A percentile compares a stretch with the other conserved stretches of the same genome.
These are phyloP conservation scores for Geotrichum armillariae DNA, from an alignment of 1,139 yeast species.

Conservation along the genomic window DNA sequence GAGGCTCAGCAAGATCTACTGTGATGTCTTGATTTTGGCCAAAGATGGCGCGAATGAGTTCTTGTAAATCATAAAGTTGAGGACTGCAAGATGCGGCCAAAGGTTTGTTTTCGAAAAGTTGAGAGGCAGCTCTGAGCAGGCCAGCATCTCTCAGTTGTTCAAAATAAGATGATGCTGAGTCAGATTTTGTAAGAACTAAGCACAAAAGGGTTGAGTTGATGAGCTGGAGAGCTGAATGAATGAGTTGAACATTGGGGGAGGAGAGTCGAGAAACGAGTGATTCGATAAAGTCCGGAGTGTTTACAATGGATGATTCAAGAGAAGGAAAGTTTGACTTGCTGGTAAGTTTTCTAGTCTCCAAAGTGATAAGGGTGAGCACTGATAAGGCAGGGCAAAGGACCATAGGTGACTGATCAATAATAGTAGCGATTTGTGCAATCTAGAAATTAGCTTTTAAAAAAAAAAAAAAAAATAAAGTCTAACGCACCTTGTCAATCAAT, in stretches of 20 bases:
- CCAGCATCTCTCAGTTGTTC: slow-evolving; percentile 32
- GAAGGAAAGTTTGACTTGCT: slow-evolving; percentile 26
- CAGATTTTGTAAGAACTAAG: slow-evolving; percentile 27
- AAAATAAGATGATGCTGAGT: slow-evolving; percentile 27
- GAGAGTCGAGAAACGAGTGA: slow-evolving; percentile 28
- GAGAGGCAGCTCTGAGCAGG: slow-evolving; percentile 29
- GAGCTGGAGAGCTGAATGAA: slow-evolving; percentile 31
- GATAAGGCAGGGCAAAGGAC: slow-evolving; percentile 35
- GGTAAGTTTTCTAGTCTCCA: slow-evolving; percentile 28
- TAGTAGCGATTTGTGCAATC: slow-evolving; percentile 26
- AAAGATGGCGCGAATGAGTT: slow-evolving; percentile 32
- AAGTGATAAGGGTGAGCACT: slow-evolving; percentile 30
- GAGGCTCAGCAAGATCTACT: slow-evolving; percentile 26
- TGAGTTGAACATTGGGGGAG: slow-evolving; percentile 30
- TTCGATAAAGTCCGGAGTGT: slow-evolving; percentile 27
- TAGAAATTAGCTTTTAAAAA: slow-evolving; percentile 1
- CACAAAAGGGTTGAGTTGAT: slow-evolving; percentile 31
- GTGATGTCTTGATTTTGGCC: slow-evolving; percentile 26
- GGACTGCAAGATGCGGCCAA: slow-evolving; percentile 32
- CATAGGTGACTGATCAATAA: slow-evolving; percentile 28
- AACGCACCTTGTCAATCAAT: slow-evolving; percentile 29
- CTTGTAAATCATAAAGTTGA: slow-evolving; percentile 34
- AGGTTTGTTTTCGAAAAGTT: slow-evolving; percentile 31
- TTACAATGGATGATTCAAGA: slow-evolving; percentile 25
- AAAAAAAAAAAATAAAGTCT: background rate